phyloP scores from a whole-genome alignment of 2,329 filamentous ascomycete species.

The Botrytis galanthina region DNA sequence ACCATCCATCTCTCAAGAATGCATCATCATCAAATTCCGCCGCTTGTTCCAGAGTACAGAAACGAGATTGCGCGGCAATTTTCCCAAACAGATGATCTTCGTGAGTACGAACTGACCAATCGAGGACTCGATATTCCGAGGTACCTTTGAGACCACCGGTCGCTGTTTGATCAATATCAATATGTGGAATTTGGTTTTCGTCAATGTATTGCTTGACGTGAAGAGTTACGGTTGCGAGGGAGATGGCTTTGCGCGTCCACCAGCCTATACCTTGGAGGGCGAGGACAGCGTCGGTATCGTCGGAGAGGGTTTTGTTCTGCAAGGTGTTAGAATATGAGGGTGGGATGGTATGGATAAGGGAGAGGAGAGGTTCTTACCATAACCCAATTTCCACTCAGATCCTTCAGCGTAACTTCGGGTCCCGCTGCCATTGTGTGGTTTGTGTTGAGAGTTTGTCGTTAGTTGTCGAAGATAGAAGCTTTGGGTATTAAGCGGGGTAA shows the following conservation, averaged over 20 bases:
- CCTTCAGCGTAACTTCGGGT: slow-evolving; percentile 48
- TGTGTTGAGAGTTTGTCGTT: background rate
- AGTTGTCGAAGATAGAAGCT: background rate
- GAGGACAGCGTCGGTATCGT: slow-evolving; percentile 57
- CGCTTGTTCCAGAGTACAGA: slow-evolving; percentile 33
- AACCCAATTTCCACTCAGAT: slow-evolving; percentile 53
- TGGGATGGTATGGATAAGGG: background rate
- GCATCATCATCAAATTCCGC: slow-evolving; percentile 38
- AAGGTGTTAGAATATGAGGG: slow-evolving; percentile 1
- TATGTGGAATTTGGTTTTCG: slow-evolving; percentile 44
- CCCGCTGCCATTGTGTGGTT: slow-evolving; percentile 52
- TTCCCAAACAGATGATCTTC: slow-evolving; percentile 62
- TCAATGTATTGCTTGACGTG: slow-evolving; percentile 44
- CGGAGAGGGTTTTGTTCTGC: slow-evolving; percentile 61
- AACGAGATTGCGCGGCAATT: slow-evolving; percentile 37
- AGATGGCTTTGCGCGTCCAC: slow-evolving; percentile 59
- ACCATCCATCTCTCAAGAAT: slow-evolving; percentile 49
- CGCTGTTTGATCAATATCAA: slow-evolving; percentile 60
- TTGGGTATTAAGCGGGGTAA: background rate
- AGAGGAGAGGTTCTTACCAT: slow-evolving; percentile 44
- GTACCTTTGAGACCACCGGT: slow-evolving; percentile 61
- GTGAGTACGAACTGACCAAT: slow-evolving; percentile 54
- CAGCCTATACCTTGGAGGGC: slow-evolving; percentile 57
- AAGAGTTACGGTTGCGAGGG: slow-evolving; percentile 56
- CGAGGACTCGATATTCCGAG: slow-evolving; percentile 54